Percentiles rank a stretch among this genome's conserved stretches.
Evolutionary conservation across 2,329 filamentous ascomycete species (phyloP).

Genomic region (Dendryphion nanum): DNA sequence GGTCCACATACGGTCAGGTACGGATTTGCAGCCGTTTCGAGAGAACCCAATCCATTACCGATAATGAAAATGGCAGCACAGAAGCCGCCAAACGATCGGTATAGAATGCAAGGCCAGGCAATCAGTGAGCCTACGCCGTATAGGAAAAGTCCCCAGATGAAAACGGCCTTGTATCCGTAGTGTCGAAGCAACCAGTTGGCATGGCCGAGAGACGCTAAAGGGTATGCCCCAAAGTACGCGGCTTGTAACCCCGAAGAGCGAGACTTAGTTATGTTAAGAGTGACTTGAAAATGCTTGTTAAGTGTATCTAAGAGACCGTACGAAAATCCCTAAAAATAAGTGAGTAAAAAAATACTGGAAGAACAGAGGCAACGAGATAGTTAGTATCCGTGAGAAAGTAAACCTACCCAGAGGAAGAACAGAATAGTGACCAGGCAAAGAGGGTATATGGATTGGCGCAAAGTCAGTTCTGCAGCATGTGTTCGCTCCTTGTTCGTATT

Average conservation of each 20-base stretch:
- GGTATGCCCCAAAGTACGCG: constrained; percentile 52
- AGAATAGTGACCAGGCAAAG: constrained; percentile 64
- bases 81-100: constrained; percentile 59
- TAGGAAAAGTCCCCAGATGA: constrained; percentile 54
- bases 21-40: constrained; percentile 61
- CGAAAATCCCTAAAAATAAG: constrained; percentile 47
- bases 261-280: constrained; percentile 44
- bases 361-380: too few relatives aligned
- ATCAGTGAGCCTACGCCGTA: constrained; percentile 58
- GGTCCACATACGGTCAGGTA: constrained; percentile 54
- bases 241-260: constrained; percentile 49
- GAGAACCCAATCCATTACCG: constrained; percentile 51
- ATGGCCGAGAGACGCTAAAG: constrained; percentile 49
- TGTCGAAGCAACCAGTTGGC: constrained; percentile 50
- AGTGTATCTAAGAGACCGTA: constrained; percentile 58
- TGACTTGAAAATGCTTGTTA: constrained; percentile 49
- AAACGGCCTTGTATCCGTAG: constrained; percentile 48
- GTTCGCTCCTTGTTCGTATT: constrained; percentile 46
- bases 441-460: constrained; percentile 66
- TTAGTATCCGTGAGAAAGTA: not conserved
- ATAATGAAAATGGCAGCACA: constrained; percentile 59
- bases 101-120: constrained; percentile 58
- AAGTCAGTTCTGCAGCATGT: constrained; percentile 60
- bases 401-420: constrained; percentile 61
- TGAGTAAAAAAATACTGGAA: not conserved